A percentile compares a stretch with the other conserved stretches of the same genome.
phyloP scores from a whole-genome alignment of 169 alveolate species.

The Plasmodium sp. region DNA sequence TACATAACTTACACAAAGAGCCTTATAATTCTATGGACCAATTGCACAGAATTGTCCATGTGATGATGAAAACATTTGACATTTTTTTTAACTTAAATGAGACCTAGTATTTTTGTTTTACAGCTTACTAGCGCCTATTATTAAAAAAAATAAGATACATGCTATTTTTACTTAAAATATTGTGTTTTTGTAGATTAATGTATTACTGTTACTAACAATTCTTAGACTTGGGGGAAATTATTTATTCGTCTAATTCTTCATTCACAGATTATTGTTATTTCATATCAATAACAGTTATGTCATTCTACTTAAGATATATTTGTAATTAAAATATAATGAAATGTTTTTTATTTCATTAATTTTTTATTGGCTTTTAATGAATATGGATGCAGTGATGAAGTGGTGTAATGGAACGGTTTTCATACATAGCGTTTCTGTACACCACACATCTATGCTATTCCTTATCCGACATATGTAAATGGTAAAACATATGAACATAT shows the following conservation, averaged over 20 bases:
- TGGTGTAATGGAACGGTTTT: neutral
- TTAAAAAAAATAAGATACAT: neutral
- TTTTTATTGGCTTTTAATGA: neutral
- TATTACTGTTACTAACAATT: neutral
- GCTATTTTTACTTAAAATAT: neutral
- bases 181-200: neutral
- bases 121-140: neutral
- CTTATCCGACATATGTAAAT: neutral
- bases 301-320: neutral
- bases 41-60: neutral
- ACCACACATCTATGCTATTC: neutral
- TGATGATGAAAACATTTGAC: neutral
- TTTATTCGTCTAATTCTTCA: neutral
- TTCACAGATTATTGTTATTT: neutral
- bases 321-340: neutral
- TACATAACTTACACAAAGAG: neutral
- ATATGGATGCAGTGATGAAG: neutral
- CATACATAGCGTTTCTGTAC: neutral
- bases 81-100: neutral
- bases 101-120: neutral
- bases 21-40: neutral
- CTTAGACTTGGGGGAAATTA: neutral
- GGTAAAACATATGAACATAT: neutral
- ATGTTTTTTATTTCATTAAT: neutral
- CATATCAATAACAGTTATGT: neutral